A percentile compares a stretch with the other conserved stretches of the same genome.
phyloP scores from a whole-genome alignment of 2,329 filamentous ascomycete species.

The Calonectria pauciramosa region DNA sequence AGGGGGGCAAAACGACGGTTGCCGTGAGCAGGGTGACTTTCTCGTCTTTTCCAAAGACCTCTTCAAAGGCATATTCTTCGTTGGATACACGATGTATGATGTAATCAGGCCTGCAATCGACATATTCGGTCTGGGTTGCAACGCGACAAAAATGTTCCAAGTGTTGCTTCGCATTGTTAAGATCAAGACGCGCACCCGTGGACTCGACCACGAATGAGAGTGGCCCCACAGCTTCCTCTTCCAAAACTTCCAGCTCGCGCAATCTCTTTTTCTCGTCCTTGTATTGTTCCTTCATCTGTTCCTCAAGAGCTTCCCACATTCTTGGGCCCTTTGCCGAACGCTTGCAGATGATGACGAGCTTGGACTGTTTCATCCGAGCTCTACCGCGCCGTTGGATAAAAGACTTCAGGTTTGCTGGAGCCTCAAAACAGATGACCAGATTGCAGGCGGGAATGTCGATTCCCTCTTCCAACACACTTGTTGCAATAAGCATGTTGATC shows the following conservation, averaged over 20 bases:
- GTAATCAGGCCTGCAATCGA: slow-evolving; percentile 78
- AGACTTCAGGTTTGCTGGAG: slow-evolving; percentile 64
- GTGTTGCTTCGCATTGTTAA: slow-evolving; percentile 81
- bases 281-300: slow-evolving; percentile 79
- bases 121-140: slow-evolving; percentile 69
- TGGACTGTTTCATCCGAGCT: slow-evolving; percentile 65
- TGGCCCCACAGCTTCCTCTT: slow-evolving; percentile 54
- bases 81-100: slow-evolving; percentile 59
- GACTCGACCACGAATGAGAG: slow-evolving; percentile 53
- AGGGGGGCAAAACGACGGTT: slow-evolving; percentile 78
- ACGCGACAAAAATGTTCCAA: slow-evolving; percentile 85
- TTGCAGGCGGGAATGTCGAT: slow-evolving; percentile 77
- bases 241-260: slow-evolving; percentile 59
- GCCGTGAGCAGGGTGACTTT: slow-evolving; percentile 60
- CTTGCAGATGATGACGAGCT: slow-evolving; percentile 62
- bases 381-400: slow-evolving; percentile 71
- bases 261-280: slow-evolving; percentile 72
- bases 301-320: slow-evolving; percentile 78
- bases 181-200: slow-evolving; percentile 75
- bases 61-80: neutral
- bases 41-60: neutral
- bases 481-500: slow-evolving; percentile 72
- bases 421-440: slow-evolving; percentile 70
- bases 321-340: slow-evolving; percentile 42
- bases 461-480: slow-evolving; percentile 76